Conservation (phyloP, 441 rosid genomes). For the Daphne laureola region DNA sequence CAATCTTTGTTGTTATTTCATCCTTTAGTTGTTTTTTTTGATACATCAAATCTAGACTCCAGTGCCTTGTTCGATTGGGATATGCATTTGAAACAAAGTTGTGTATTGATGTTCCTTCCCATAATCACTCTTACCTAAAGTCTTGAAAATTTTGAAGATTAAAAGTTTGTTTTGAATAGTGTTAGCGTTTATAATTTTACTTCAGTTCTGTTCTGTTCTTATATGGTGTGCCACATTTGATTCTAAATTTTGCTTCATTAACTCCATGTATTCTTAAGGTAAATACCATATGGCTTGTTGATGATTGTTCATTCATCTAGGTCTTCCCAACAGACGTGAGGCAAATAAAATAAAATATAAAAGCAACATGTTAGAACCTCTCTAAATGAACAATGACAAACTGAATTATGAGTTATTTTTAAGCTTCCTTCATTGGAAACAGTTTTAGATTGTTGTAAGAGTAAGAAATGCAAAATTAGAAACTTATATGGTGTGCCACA, state of each 20-base stretch:
- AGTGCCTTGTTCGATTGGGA: too few species aligned
- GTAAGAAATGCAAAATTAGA: neutral
- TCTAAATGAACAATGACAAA: neutral
- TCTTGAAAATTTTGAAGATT: too few species aligned
- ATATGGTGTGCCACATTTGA: neutral
- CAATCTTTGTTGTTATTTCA: neutral
- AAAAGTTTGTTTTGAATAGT: too few species aligned
- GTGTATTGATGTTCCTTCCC: too few species aligned
- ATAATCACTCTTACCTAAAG: too few species aligned
- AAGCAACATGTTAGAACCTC: neutral
- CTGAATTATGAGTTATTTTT: neutral
- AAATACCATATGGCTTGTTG: constrained; percentile 94
- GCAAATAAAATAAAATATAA: neutral
- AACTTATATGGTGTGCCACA: neutral
- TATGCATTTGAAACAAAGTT: too few species aligned
- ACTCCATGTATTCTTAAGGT: constrained; percentile 83
- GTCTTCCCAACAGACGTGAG: constrained; percentile 90
- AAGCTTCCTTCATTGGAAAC: neutral
- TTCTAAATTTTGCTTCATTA: too few species aligned
- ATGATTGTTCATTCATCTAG: constrained; percentile 94
- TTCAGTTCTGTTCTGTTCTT: too few species aligned
- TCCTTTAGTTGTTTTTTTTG: too few species aligned
- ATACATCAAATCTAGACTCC: too few species aligned
- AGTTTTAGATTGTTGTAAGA: neutral
- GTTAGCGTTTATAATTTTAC: too few species aligned